These are phyloP conservation scores for Apiotrichum mycotoxinovorans DNA, from an alignment of 1,284 basidiomycete genomes.

Conservation along the genomic window DNA sequence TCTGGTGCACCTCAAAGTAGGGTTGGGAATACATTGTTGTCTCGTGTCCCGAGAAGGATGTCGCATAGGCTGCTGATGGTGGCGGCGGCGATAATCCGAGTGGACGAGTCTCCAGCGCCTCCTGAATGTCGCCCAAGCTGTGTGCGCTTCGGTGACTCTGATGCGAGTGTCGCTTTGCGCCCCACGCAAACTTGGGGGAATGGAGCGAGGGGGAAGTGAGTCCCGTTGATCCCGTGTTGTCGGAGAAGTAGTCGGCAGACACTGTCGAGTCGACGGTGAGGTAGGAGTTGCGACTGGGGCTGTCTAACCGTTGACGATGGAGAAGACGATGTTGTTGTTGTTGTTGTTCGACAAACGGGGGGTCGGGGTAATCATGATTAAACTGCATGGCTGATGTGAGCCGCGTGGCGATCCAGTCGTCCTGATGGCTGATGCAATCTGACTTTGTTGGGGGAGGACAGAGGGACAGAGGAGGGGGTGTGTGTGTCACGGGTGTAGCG, in stretches of 20 bases:
- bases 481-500: too few relatives aligned
- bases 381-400: background rate
- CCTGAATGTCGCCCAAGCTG: background rate
- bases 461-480: too few relatives aligned
- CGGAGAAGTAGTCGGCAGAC: slow-evolving; percentile 7
- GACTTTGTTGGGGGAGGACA: too few relatives aligned
- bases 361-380: background rate
- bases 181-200: slow-evolving; percentile 1
- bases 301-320: background rate
- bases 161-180: background rate
- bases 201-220: slow-evolving; percentile 2
- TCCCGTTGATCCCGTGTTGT: slow-evolving; percentile 1
- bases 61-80: background rate
- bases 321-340: background rate
- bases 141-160: background rate
- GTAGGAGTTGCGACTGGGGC: background rate
- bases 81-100: slow-evolving; percentile 1
- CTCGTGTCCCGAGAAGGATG: background rate
- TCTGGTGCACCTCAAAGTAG: background rate
- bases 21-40: background rate
- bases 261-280: background rate
- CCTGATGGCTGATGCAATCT: background rate
- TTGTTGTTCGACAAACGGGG: background rate
- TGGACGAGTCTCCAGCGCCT: background rate
- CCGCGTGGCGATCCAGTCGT: background rate